Conservation (phyloP, 2,329 filamentous ascomycete genomes). For the Colletotrichum melonis region DNA sequence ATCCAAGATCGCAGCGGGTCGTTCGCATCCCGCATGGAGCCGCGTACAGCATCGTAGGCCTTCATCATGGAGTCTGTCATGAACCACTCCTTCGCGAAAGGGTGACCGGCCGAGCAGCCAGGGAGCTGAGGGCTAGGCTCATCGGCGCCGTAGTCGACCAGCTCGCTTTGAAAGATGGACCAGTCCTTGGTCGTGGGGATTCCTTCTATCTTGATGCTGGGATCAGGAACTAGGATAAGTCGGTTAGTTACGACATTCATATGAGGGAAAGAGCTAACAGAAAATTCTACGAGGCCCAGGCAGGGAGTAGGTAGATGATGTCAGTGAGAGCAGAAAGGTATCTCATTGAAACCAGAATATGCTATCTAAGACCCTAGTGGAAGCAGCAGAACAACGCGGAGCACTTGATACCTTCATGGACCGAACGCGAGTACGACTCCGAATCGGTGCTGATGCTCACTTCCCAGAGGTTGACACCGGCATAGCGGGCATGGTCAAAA, state of each 20-base stretch:
- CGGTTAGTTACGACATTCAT: not conserved
- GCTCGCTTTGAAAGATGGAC: slow-evolving; percentile 30
- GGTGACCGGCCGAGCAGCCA: slow-evolving; percentile 32
- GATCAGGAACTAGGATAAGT: not conserved
- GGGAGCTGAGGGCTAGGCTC: slow-evolving; percentile 24
- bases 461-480: not conserved
- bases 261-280: too few relatives aligned
- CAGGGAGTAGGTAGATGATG: not conserved
- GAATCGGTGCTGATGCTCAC: not conserved
- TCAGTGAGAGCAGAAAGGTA: not conserved
- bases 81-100: slow-evolving; percentile 35
- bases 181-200: slow-evolving; percentile 21
- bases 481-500: not conserved
- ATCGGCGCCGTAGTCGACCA: slow-evolving; percentile 25
- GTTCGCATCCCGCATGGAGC: slow-evolving; percentile 38
- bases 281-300: not conserved
- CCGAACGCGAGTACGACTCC: slow-evolving; percentile 8
- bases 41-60: slow-evolving; percentile 49
- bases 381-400: not conserved
- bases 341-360: not conserved
- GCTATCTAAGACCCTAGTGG: too few relatives aligned
- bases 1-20: slow-evolving; percentile 45
- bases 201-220: not conserved
- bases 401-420: slow-evolving; percentile 9
- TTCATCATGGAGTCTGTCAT: slow-evolving; percentile 42